These are phyloP conservation scores for Deinandra increscens DNA, from an alignment of 129 eudicot species.

Conservation along the genomic window DNA sequence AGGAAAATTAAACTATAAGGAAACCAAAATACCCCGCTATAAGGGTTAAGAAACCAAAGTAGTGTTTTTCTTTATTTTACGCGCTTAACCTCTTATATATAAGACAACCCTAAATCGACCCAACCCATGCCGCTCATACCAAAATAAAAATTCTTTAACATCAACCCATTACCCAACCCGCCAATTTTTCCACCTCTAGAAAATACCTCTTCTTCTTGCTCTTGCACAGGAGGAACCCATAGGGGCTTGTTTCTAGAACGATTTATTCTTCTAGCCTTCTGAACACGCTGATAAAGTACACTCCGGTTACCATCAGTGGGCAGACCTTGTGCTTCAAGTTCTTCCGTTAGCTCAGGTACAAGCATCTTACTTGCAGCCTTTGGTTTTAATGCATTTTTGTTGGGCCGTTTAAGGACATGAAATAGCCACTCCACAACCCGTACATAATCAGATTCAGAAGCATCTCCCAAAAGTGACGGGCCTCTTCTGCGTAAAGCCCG, in stretches of 20 bases:
- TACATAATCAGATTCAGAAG: conserved; percentile 69
- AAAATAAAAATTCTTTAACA: conserved; percentile 5
- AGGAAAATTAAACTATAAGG: not conserved
- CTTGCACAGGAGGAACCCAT: conserved; percentile 95
- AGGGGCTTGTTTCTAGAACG: conserved; percentile 91
- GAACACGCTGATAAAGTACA: conserved; percentile 95
- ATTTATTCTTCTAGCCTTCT: conserved; percentile 94
- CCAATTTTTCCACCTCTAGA: not conserved
- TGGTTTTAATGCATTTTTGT: conserved; percentile 70
- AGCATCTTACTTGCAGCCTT: conserved; percentile 99
- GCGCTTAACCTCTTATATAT: not conserved
- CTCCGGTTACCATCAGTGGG: conserved; percentile 93
- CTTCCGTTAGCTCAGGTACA: conserved; percentile 83
- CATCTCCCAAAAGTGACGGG: conserved; percentile 65
- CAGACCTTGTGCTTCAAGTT: conserved; percentile 91
- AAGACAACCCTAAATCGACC: conserved; percentile 2
- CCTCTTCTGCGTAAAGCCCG: conserved; percentile 75
- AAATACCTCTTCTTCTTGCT: conserved; percentile 93
- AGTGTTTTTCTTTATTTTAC: not conserved
- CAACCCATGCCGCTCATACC: not conserved
- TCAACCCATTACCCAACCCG: conserved; percentile 9
- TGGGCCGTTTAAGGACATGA: conserved; percentile 81
- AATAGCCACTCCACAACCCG: conserved; percentile 78
- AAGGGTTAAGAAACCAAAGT: not conserved
- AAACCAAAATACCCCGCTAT: not conserved